Base-by-base conservation (phyloP, 805 yeast species). In the Ogataea haglerorum region DNA sequence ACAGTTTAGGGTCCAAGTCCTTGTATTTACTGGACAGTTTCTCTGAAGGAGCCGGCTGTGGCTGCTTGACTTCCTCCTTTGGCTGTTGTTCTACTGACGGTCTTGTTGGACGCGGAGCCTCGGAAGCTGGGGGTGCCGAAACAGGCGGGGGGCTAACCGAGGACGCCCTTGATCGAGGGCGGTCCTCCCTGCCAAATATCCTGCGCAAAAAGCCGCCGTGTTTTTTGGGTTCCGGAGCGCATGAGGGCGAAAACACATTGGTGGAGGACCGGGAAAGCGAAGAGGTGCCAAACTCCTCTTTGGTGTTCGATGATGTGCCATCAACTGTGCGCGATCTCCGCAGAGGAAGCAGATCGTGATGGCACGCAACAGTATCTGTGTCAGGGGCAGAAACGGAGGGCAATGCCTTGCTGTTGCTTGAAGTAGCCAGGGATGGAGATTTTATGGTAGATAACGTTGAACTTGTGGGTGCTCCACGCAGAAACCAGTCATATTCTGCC, bases 1-100 rank as follows among this genome's bases (percentile, higher is more conserved):
- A 67, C 19, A 77, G 52, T 46, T 71, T 67, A 2, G 73, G 72
- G 47, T 76, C 80, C 13, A 68, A 39, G 22, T 61, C 53, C 37
- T 57, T 54, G 36, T 48, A 52, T 32, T 54, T 46, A 3, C 53
- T 53, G 2, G 58, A 33, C 5, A 33, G 33, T 45, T 30, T 30
- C 15, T n/a, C n/a, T 8, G 13, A 52, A 28, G 48, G 43, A 16
- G 40, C 8, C 9, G 26, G 19, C 8, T 18, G 33, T 8, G 19
- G 24, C 19, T 16, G 25, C 24, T 16, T 29, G 18, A 13, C 26
- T 14, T 12, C 15, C 15, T 31, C 28, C 16, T 4, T 3, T 24
- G 27, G 27, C 3, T 24, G 27, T n/a, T 10, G 27, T n/a, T 24
- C 27, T 12, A 12, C 14, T n/a, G 27, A 24, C 27, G 10, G 27